phyloP scores from a whole-genome alignment of 2,329 filamentous ascomycete species.

The Sporothrix brasiliensis region DNA sequence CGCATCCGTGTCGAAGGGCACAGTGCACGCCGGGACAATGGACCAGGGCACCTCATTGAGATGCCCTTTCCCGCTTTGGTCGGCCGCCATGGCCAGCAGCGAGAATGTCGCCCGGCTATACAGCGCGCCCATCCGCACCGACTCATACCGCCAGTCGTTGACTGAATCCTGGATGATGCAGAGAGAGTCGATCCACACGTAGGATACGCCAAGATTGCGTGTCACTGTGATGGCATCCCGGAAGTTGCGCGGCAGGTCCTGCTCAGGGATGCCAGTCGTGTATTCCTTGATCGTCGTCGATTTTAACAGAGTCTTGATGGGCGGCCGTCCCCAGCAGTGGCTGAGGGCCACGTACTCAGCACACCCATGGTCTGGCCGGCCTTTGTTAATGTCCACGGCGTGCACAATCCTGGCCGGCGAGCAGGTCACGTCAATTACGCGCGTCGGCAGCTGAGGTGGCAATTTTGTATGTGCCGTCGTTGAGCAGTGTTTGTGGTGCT shows the following conservation, averaged over 20 bases:
- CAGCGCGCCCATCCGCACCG: conserved; percentile 36
- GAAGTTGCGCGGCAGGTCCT: conserved; percentile 13
- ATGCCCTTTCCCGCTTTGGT: neutral
- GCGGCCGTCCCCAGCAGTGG: conserved; percentile 29
- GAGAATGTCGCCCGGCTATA: conserved; percentile 35
- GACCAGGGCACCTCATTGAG: neutral
- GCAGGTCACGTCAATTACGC: conserved; percentile 21
- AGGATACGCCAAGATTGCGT: conserved; percentile 23
- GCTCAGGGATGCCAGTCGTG: neutral
- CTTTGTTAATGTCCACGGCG: neutral
- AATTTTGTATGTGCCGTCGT: neutral
- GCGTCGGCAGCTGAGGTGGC: conserved; percentile 19
- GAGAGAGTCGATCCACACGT: conserved; percentile 35
- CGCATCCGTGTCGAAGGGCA: neutral
- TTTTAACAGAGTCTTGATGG: neutral
- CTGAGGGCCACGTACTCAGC: conserved; percentile 30
- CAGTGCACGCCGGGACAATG: too few species aligned
- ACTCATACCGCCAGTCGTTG: conserved; percentile 31
- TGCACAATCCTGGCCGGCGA: conserved; percentile 15
- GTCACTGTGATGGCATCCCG: conserved; percentile 31
- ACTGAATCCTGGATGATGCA: conserved; percentile 34
- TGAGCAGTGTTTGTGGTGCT: neutral
- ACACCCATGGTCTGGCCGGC: neutral
- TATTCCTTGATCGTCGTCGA: neutral
- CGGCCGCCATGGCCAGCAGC: conserved; percentile 28